phyloP scores from a whole-genome alignment of 2,329 filamentous ascomycete genomes.

The Ilyonectria destructans region DNA sequence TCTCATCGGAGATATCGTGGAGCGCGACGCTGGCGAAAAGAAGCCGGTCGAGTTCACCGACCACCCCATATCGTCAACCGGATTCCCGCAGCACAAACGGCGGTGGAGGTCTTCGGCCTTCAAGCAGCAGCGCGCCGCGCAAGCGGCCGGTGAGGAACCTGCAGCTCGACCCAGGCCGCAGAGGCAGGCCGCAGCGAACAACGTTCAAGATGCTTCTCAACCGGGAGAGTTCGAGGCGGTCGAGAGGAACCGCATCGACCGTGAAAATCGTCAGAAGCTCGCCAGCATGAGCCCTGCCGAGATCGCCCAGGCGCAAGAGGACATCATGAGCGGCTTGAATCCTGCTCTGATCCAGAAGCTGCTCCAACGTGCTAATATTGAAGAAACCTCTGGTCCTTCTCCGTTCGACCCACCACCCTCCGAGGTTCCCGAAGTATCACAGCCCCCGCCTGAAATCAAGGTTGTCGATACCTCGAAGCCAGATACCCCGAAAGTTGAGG shows the following conservation, averaged over 20 bases:
- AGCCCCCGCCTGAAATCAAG: constrained; percentile 52
- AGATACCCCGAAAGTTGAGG: constrained; percentile 4
- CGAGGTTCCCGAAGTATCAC: constrained; percentile 31
- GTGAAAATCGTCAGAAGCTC: constrained; percentile 84
- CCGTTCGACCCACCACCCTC: constrained; percentile 59
- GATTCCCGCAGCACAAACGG: constrained; percentile 93
- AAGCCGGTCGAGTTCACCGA: constrained; percentile 75
- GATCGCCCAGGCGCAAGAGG: constrained; percentile 84
- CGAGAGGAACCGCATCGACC: constrained; percentile 83
- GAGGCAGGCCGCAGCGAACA: constrained; percentile 7
- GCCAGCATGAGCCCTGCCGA: constrained; percentile 86
- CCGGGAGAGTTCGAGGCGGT: constrained; percentile 58
- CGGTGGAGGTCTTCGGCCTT: constrained; percentile 83
- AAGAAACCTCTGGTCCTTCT: constrained; percentile 67
- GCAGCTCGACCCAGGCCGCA: constrained; percentile 24
- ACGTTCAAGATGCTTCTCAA: constrained; percentile 11
- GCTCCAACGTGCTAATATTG: constrained; percentile 82
- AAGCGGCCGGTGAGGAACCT: constrained; percentile 33
- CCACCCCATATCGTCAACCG: constrained; percentile 66
- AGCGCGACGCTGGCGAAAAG: constrained; percentile 75
- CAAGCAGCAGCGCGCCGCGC: constrained; percentile 70
- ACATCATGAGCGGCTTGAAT: constrained; percentile 85
- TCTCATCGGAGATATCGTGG: constrained; percentile 83
- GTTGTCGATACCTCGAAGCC: constrained; percentile 53
- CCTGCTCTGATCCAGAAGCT: constrained; percentile 84